These are phyloP conservation scores for Aphanomyces astaci DNA, from an alignment of 352 stramenopile species.

Conservation along the genomic window DNA sequence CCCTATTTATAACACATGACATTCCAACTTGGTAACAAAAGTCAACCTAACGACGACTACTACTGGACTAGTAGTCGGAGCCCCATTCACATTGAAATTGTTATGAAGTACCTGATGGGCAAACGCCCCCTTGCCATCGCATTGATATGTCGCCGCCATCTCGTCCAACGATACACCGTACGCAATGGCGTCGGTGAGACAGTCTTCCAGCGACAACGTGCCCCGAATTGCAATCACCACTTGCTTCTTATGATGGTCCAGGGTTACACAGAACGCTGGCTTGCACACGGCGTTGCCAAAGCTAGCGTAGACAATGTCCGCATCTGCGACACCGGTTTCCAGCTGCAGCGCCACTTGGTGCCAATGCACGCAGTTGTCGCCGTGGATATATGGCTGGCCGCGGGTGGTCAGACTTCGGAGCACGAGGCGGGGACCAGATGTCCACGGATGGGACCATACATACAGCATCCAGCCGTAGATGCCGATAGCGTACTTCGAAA, in stretches of 20 bases:
- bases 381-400: constrained; percentile 54
- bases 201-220: constrained; percentile 82
- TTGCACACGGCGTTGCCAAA: constrained; percentile 76
- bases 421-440: constrained; percentile 56
- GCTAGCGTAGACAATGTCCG: constrained; percentile 77
- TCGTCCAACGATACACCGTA: constrained; percentile 73
- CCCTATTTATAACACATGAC: too few relatives aligned
- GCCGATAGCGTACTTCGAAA: constrained; percentile 74
- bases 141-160: constrained; percentile 52
- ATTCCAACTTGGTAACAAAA: too few relatives aligned
- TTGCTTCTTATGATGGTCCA: constrained; percentile 62
- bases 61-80: too few relatives aligned
- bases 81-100: too few relatives aligned
- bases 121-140: constrained; percentile 58
- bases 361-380: constrained; percentile 79
- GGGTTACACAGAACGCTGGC: constrained; percentile 70
- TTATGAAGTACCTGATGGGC: constrained; percentile 65
- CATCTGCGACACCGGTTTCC: constrained; percentile 45
- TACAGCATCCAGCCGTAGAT: constrained; percentile 89
- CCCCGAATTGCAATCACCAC: constrained; percentile 77
- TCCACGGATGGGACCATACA: constrained; percentile 85
- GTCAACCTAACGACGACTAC: too few relatives aligned
- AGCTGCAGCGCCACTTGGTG: constrained; percentile 73
- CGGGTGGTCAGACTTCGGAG: constrained; percentile 65
- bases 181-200: constrained; percentile 76